Conservation (phyloP, 331 rosid species). For the Rosa hybrid region DNA sequence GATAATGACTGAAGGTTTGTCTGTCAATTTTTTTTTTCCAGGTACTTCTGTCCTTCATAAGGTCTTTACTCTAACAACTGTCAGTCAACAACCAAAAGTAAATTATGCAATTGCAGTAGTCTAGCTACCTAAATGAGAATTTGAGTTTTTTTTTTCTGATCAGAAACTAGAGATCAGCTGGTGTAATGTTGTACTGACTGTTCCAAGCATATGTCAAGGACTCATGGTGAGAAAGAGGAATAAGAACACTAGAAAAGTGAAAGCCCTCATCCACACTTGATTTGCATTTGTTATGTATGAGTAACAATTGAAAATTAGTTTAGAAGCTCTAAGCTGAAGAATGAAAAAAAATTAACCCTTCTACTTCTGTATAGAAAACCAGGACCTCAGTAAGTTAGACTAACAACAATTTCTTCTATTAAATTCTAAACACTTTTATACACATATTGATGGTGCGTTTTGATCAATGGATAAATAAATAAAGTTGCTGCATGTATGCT, state of each 20-base stretch:
- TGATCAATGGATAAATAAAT: neutral
- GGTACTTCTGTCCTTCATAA: neutral
- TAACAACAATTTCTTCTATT: neutral
- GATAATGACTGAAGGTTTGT: constrained; percentile 9
- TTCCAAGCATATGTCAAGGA: neutral
- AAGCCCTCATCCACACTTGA: neutral
- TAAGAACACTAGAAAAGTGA: neutral
- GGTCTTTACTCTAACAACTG: constrained; percentile 7
- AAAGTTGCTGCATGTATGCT: neutral
- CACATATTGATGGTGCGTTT: neutral
- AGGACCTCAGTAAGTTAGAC: neutral
- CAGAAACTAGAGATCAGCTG: neutral
- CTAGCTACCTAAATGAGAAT: neutral
- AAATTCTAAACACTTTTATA: neutral
- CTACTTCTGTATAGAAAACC: neutral
- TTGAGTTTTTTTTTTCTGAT: neutral
- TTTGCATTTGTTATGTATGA: neutral
- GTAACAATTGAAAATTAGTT: neutral
- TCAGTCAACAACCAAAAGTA: constrained; percentile 16
- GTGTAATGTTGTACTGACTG: neutral
- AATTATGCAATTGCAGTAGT: neutral
- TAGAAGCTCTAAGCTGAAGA: neutral
- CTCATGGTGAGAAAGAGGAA: neutral
- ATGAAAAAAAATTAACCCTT: neutral
- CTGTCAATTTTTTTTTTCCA: neutral